Conservation (phyloP, 2,329 filamentous ascomycete genomes). For the Stagonosporopsis chrysanthemi region DNA sequence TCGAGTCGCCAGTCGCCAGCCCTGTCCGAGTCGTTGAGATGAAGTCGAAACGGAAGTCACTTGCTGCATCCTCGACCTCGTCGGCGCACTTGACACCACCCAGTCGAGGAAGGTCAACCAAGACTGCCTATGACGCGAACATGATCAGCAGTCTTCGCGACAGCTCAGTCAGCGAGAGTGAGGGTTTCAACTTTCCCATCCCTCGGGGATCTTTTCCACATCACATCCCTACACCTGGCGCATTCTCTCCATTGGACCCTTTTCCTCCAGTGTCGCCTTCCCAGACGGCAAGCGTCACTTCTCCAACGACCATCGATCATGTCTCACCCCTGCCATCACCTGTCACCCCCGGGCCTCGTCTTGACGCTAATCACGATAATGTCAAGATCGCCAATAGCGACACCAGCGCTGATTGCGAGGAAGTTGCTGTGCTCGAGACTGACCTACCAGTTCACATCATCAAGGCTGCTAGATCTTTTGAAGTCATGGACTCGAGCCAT, state of each 20-base stretch:
- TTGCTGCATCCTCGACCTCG: slow-evolving; percentile 29
- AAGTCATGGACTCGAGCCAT: slow-evolving; percentile 22
- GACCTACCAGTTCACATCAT: slow-evolving; percentile 33
- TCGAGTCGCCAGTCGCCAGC: slow-evolving; percentile 33
- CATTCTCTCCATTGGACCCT: slow-evolving; percentile 43
- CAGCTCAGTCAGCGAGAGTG: slow-evolving; percentile 38
- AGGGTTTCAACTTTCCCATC: slow-evolving; percentile 24
- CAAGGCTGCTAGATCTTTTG: slow-evolving; percentile 30
- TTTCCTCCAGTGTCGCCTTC: slow-evolving; percentile 41
- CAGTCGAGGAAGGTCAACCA: slow-evolving; percentile 36
- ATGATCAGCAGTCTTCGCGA: slow-evolving; percentile 36
- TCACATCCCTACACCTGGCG: slow-evolving; percentile 33
- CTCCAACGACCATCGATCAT: slow-evolving; percentile 42
- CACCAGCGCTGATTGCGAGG: slow-evolving; percentile 41
- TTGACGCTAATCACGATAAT: slow-evolving; percentile 36
- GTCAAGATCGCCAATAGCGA: slow-evolving; percentile 50
- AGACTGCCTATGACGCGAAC: slow-evolving; percentile 25
- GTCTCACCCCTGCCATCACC: slow-evolving; percentile 46
- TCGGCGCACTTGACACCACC: slow-evolving; percentile 34
- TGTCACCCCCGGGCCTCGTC: slow-evolving; percentile 43
- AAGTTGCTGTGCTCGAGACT: slow-evolving; percentile 32
- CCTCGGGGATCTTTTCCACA: slow-evolving; percentile 28
- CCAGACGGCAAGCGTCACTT: slow-evolving; percentile 35
- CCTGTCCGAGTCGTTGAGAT: slow-evolving; percentile 31
- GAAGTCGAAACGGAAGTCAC: slow-evolving; percentile 25